Percentiles rank a stretch among this genome's conserved stretches.
Evolutionary conservation across 2,329 filamentous ascomycete genomes (phyloP).

Genomic region (Rhexocercosporidium sp.): DNA sequence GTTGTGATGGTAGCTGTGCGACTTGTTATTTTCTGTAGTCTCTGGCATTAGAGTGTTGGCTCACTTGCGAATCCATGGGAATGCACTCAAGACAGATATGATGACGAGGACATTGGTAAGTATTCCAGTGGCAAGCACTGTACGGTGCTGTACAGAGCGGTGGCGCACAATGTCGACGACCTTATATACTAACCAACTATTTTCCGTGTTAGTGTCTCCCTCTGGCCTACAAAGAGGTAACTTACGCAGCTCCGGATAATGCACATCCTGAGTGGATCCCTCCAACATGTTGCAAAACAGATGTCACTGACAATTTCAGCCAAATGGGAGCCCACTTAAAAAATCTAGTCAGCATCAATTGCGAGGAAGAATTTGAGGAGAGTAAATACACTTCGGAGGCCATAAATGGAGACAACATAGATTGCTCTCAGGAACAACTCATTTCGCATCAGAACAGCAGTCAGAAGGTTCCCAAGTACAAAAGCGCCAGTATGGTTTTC

Average conservation of each 20-base stretch:
- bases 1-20: conserved; percentile 47
- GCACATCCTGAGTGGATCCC: conserved; percentile 50
- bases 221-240: conserved; percentile 10
- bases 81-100: conserved; percentile 47
- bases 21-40: conserved; percentile 20
- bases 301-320: conserved; percentile 46
- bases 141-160: conserved; percentile 41
- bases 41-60: conserved; percentile 26
- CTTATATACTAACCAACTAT: conserved; percentile 48
- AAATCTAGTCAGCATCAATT: conserved; percentile 15
- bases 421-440: conserved; percentile 47
- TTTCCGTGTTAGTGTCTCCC: neutral
- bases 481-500: conserved; percentile 47
- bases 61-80: conserved; percentile 50
- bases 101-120: conserved; percentile 47
- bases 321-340: conserved; percentile 46
- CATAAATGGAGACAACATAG: conserved; percentile 47
- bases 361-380: neutral
- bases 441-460: conserved; percentile 48
- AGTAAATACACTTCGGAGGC: conserved; percentile 44
- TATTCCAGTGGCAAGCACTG: conserved; percentile 47
- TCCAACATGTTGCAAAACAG: conserved; percentile 48
- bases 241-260: conserved; percentile 46
- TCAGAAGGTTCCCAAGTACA: conserved; percentile 47
- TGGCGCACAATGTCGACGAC: conserved; percentile 46